Evolutionary conservation across 805 yeast species (phyloP), one percentile per base, ranked within the genome.

Genomic region (Lipomyces japonicus): DNA sequence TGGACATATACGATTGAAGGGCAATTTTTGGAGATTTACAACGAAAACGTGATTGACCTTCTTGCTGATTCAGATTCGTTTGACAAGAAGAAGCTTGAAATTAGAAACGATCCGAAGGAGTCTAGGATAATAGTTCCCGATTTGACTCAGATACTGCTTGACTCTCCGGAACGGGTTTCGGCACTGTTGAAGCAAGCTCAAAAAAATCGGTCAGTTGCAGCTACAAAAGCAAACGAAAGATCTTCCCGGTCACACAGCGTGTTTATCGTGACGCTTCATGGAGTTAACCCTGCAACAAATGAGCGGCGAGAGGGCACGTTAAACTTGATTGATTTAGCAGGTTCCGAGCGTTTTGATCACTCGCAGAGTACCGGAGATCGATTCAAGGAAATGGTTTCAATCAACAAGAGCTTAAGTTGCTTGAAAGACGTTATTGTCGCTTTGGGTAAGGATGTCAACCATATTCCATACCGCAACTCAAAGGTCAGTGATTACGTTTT

Each of bases 171-270:
- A 1, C 76, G 76, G 50, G 86, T 86, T 12, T 65, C 69, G 3
- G 55, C 61, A 0, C 58, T 85, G 0, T 66, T 93, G 34, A 65
- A 65, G 12, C 73, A 61, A 36, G 95, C 95, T 0, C 70, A 73
- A 38, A 71, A 65, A 23, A 80, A 80, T 53, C 73, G 97, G 44
- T 75, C 86, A 0, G 86, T 91, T 0, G 96, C 95, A 0, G 75
- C 88, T 0, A 93, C 98, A 0, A 77, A 74, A 50, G 78, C 87
- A 0, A 91, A 91, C 63, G 85, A 81, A 46, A 76, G 84, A 34
- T 90, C 97, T 1, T 91, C 97, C 0, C 75, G 98, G 61, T 91
- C 97, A 0, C 98, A 91, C 65, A 82, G 86, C 3, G 82, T 91
- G 0, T 89, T 86, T 59, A 81, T 79, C 9, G 71, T 93, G 2